A percentile compares a stretch with the other conserved stretches of the same genome.
Conservation (phyloP, 2,329 filamentous ascomycete species). For the Cercospora janseana region DNA sequence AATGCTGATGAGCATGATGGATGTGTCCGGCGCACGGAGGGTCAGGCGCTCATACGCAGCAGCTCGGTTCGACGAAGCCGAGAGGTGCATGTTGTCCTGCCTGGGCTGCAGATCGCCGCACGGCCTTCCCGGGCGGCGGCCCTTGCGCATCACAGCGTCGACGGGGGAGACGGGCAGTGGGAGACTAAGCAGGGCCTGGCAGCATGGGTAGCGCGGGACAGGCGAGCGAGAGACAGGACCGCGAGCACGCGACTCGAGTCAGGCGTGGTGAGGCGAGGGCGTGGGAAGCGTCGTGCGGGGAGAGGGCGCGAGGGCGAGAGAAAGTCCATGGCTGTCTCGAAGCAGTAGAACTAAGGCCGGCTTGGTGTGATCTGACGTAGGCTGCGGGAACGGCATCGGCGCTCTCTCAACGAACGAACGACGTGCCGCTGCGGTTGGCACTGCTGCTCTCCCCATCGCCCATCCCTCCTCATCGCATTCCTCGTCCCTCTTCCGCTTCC, state of each 20-base stretch:
- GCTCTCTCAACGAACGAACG: slow-evolving; percentile 8
- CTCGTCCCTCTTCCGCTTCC: not conserved
- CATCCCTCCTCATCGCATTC: not conserved
- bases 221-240: not conserved
- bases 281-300: no score
- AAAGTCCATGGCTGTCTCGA: no score
- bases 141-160: slow-evolving; percentile 10
- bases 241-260: not conserved
- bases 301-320: slow-evolving; percentile 1
- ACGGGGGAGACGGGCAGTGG: slow-evolving; percentile 7
- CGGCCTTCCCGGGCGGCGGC: slow-evolving; percentile 4
- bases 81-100: slow-evolving; percentile 11
- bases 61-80: slow-evolving; percentile 11
- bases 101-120: slow-evolving; percentile 11
- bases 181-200: slow-evolving; percentile 8
- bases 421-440: no score
- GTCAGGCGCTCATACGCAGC: not conserved
- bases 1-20: no score
- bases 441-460: no score
- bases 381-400: not conserved
- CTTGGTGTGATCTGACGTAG: no score
- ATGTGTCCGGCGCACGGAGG: not conserved
- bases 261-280: not conserved
- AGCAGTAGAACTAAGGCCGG: no score
- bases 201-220: not conserved